These are phyloP conservation scores for Fraxinus pennsylvanica DNA, from an alignment of 257 asterid genomes.

Conservation along the genomic window DNA sequence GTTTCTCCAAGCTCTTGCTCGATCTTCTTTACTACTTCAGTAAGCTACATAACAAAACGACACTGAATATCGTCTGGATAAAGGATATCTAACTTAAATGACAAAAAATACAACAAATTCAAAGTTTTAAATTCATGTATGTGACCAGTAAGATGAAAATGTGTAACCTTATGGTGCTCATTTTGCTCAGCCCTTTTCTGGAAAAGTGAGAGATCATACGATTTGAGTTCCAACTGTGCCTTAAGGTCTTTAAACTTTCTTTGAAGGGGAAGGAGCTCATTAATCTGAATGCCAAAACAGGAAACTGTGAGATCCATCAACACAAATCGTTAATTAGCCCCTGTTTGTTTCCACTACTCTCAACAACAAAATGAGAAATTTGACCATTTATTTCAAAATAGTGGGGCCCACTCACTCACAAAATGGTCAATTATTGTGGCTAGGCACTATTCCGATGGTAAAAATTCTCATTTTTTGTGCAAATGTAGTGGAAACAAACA, in stretches of 20 bases:
- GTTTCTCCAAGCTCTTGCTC: slow-evolving; percentile 83
- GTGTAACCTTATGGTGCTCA: slow-evolving; percentile 93
- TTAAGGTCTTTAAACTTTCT: slow-evolving; percentile 77
- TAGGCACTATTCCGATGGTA: too few species aligned
- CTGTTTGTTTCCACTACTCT: too few species aligned
- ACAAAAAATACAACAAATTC: background rate
- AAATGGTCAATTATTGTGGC: too few species aligned
- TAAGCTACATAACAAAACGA: slow-evolving; percentile 54
- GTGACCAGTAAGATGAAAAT: slow-evolving; percentile 18
- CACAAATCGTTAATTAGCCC: background rate
- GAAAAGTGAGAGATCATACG: slow-evolving; percentile 79
- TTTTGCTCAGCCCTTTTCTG: slow-evolving; percentile 90
- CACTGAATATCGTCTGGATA: background rate
- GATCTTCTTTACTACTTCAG: slow-evolving; percentile 74
- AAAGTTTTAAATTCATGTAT: slow-evolving; percentile 6
- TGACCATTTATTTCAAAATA: too few species aligned
- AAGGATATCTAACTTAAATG: slow-evolving; percentile 18
- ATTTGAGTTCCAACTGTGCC: slow-evolving; percentile 82
- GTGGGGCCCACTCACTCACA: too few species aligned
- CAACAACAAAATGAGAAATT: too few species aligned
- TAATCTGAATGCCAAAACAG: slow-evolving; percentile 57
- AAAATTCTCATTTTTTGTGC: too few species aligned
- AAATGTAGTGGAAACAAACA: too few species aligned
- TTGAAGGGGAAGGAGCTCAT: slow-evolving; percentile 82
- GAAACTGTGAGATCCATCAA: slow-evolving; percentile 17